A percentile compares a stretch with the other conserved stretches of the same genome.
Evolutionary conservation across 176 grass and related monocot genomes (phyloP).

Genomic region (Saccharum officinarum): DNA sequence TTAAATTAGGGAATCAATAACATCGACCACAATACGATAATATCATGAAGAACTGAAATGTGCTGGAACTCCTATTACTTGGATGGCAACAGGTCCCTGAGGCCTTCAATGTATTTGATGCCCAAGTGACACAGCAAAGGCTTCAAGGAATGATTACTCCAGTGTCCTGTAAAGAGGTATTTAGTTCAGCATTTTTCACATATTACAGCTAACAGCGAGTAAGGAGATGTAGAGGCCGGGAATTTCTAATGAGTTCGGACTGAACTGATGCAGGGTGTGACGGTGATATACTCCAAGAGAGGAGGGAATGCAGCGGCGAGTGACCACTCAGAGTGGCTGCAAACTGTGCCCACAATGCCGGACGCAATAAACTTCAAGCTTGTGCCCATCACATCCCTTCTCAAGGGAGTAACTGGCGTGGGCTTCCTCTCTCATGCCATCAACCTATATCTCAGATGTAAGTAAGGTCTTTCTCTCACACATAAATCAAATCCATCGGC

Average conservation of each 20-base stretch:
- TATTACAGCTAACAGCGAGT: not conserved
- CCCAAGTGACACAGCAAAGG: constrained; percentile 28
- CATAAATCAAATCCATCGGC: not conserved
- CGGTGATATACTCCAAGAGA: constrained; percentile 83
- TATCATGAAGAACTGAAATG: constrained; percentile 12
- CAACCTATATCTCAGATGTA: constrained; percentile 97
- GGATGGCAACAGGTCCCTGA: constrained; percentile 50
- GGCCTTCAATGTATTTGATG: constrained; percentile 89
- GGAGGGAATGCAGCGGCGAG: constrained; percentile 62
- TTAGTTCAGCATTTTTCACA: not conserved
- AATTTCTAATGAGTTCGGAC: not conserved
- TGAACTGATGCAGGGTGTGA: constrained; percentile 61
- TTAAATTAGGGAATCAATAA: not conserved
- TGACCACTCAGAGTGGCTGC: constrained; percentile 84
- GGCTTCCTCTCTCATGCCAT: constrained; percentile 94
- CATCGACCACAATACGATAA: not conserved
- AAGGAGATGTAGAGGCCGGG: not conserved
- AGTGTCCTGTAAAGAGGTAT: constrained; percentile 76
- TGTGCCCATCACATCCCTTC: constrained; percentile 82
- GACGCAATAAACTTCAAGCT: constrained; percentile 82
- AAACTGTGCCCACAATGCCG: constrained; percentile 52
- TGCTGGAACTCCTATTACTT: constrained; percentile 11
- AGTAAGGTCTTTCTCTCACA: constrained; percentile 38
- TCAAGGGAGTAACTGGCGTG: constrained; percentile 56
- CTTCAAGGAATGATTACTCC: constrained; percentile 53